Conservation (phyloP, 148 eudicot genomes). For the Cornus florida region DNA sequence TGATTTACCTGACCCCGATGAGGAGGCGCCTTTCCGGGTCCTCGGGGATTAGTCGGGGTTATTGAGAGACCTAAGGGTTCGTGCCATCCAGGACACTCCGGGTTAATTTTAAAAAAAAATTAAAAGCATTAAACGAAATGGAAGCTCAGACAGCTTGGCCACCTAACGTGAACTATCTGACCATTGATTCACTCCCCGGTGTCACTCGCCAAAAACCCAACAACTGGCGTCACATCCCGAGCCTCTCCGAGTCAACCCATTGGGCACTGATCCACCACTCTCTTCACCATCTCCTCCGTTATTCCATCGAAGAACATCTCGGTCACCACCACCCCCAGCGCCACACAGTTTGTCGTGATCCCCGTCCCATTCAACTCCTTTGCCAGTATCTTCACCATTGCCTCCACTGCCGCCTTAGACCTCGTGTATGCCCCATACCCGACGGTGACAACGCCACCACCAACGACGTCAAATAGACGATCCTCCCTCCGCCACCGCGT, state of each 20-base stretch:
- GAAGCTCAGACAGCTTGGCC: not conserved
- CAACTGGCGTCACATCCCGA: conserved; percentile 34
- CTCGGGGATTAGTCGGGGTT: too few species aligned
- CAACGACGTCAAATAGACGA: conserved; percentile 26
- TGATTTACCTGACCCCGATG: too few species aligned
- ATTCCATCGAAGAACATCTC: conserved; percentile 40
- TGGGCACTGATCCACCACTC: conserved; percentile 18
- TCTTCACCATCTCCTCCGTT: conserved; percentile 24
- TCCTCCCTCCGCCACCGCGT: conserved; percentile 45
- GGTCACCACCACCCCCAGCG: conserved; percentile 42
- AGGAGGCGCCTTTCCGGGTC: too few species aligned
- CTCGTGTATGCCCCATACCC: conserved; percentile 35
- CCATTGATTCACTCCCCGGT: conserved; percentile 43
- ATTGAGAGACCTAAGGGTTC: too few species aligned
- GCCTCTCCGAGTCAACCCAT: conserved; percentile 33
- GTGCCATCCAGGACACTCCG: too few species aligned
- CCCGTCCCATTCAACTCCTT: conserved; percentile 47
- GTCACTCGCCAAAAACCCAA: conserved; percentile 40
- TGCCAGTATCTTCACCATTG: conserved; percentile 45
- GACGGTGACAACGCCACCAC: conserved; percentile 17
- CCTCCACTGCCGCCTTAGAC: conserved; percentile 46
- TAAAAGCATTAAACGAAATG: too few species aligned
- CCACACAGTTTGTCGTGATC: conserved; percentile 40
- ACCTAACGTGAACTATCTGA: conserved; percentile 40
- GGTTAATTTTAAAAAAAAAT: too few species aligned